A percentile compares a stretch with the other conserved stretches of the same genome.
Evolutionary conservation across 73 alveolate species (phyloP).

Genomic region (Tetrahymena elliotti): DNA sequence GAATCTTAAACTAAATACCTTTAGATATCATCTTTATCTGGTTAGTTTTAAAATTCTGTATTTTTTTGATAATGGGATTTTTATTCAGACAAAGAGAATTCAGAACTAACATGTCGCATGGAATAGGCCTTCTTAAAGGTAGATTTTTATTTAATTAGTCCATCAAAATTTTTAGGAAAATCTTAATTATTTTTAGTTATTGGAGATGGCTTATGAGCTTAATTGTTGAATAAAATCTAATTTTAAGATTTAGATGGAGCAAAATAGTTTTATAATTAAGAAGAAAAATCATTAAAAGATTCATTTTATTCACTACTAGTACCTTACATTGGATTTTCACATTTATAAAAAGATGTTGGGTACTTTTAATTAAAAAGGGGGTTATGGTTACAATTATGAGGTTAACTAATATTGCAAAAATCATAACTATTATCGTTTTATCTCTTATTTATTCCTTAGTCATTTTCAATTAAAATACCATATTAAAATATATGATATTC

Average conservation of each 20-base stretch:
- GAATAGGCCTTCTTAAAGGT: not conserved
- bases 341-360: not conserved
- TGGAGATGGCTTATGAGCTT: not conserved
- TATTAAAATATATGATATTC: not conserved
- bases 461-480: not conserved
- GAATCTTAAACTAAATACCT: not conserved
- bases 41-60: not conserved
- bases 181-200: not conserved
- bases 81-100: not conserved
- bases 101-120: not conserved
- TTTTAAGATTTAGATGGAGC: not conserved
- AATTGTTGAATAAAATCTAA: not conserved
- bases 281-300: not conserved
- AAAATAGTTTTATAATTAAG: not conserved
- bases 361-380: not conserved
- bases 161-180: not conserved
- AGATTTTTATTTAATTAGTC: not conserved
- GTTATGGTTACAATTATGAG: not conserved
- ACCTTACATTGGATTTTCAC: not conserved
- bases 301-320: not conserved
- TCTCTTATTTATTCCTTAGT: not conserved
- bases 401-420: no score
- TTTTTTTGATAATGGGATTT: not conserved
- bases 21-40: not conserved
- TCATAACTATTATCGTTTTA: not conserved